These are phyloP conservation scores for Yamadazyma atmosphaerica DNA, from an alignment of 1,139 yeast species.

Conservation along the genomic window DNA sequence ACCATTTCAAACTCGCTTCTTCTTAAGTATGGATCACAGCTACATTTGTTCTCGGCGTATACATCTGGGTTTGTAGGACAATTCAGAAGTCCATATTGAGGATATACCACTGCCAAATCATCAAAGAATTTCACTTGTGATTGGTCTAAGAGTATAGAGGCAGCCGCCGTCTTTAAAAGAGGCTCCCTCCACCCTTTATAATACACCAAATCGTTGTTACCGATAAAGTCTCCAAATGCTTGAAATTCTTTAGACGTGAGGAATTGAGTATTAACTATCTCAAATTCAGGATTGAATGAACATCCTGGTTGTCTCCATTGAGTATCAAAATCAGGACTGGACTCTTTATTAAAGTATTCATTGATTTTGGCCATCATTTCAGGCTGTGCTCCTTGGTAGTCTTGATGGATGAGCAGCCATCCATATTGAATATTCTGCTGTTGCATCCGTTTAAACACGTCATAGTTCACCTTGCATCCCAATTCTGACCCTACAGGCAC, in stretches of 20 bases:
- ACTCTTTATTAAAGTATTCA: conserved; percentile 7
- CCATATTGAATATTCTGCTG: conserved; percentile 56
- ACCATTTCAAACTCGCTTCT: conserved; percentile 1
- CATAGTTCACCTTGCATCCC: conserved; percentile 59
- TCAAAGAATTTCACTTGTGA: conserved; percentile 17
- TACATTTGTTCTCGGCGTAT: conserved; percentile 14
- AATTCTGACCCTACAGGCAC: conserved; percentile 62
- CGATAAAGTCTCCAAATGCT: conserved; percentile 16
- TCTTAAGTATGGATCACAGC: conserved; percentile 14
- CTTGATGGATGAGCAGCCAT: conserved; percentile 24
- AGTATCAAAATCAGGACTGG: conserved; percentile 11
- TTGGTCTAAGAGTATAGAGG: conserved; percentile 15
- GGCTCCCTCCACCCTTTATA: conserved; percentile 22
- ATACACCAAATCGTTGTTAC: conserved; percentile 14
- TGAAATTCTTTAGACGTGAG: conserved; percentile 14
- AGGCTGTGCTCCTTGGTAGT: conserved; percentile 14
- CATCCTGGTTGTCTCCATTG: conserved; percentile 12
- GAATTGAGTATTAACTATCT: conserved; percentile 16
- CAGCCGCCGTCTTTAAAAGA: conserved; percentile 17
- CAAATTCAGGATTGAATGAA: conserved; percentile 18
- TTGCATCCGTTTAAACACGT: conserved; percentile 57
- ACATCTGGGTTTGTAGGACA: conserved; percentile 17
- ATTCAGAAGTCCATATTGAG: conserved; percentile 13
- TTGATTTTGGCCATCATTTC: conserved; percentile 13
- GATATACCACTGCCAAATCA: conserved; percentile 16